These are phyloP conservation scores for Capsella bursapastoris DNA, from an alignment of 345 rosid species.

Conservation along the genomic window DNA sequence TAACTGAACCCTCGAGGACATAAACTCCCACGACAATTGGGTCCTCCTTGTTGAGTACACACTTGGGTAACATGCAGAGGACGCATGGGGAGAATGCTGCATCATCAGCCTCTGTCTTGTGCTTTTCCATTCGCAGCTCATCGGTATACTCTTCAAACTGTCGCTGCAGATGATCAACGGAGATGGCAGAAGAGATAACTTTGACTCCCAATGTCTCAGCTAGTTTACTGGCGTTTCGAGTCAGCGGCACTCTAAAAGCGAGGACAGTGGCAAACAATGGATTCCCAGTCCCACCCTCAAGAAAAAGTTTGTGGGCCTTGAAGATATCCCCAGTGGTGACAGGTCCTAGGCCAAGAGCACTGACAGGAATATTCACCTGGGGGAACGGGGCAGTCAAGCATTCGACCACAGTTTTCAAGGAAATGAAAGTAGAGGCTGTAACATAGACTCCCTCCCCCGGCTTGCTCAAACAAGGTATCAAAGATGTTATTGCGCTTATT, in stretches of 20 bases:
- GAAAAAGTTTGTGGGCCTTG: neutral
- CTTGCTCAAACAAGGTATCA: neutral
- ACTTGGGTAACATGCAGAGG: neutral
- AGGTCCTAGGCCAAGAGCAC: neutral
- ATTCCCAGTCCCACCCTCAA: neutral
- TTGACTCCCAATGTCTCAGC: neutral
- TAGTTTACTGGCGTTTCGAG: neutral
- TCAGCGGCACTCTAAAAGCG: neutral
- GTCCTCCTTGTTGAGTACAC: constrained; percentile 7
- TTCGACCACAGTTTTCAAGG: neutral
- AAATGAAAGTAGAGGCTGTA: neutral
- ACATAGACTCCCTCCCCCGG: neutral
- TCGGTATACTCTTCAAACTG: no score
- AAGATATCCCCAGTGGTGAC: neutral
- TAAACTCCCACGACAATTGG: neutral
- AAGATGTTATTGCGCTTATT: neutral
- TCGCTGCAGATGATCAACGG: no score
- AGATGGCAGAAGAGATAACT: neutral
- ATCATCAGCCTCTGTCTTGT: neutral
- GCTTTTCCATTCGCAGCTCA: no score
- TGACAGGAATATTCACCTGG: neutral
- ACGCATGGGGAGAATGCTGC: neutral
- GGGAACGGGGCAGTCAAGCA: neutral
- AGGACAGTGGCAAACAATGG: constrained; percentile 1
- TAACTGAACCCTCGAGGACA: neutral